Evolutionary conservation across 345 rosid species (phyloP).

Genomic region (Citrus cavaleriei): DNA sequence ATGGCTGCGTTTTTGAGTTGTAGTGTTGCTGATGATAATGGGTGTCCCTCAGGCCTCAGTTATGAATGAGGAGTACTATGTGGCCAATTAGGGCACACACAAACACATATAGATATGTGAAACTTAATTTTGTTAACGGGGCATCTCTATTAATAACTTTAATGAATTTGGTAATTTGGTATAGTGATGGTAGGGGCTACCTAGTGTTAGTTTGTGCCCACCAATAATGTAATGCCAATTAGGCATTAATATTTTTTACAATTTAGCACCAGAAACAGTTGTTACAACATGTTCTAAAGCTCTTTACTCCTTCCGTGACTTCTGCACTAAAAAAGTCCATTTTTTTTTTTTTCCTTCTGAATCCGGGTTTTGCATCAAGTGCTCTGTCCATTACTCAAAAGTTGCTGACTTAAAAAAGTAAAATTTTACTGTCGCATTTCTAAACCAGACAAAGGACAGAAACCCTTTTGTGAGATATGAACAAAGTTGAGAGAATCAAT

Average conservation of each 20-base stretch:
- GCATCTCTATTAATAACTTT: neutral
- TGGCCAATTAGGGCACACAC: conserved; percentile 11
- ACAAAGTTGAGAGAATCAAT: conserved; percentile 13
- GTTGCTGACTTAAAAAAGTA: neutral
- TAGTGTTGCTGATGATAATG: neutral
- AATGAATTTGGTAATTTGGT: neutral
- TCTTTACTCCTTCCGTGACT: neutral
- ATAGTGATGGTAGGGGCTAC: neutral
- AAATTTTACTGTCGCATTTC: conserved; percentile 2
- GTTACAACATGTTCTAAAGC: neutral
- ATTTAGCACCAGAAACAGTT: neutral
- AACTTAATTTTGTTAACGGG: neutral
- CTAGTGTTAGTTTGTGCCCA: neutral
- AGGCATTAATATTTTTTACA: neutral
- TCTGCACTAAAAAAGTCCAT: neutral
- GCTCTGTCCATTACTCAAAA: neutral
- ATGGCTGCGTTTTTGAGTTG: neutral
- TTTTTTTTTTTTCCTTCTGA: neutral
- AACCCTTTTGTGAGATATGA: conserved; percentile 5
- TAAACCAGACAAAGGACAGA: conserved; percentile 5
- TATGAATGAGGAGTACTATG: conserved; percentile 2
- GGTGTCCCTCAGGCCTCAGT: neutral
- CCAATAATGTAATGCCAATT: neutral
- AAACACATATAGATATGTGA: neutral
- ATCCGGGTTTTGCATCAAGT: conserved; percentile 11